phyloP scores from a whole-genome alignment of 2,329 filamentous ascomycete genomes.

The Beauveria australis region DNA sequence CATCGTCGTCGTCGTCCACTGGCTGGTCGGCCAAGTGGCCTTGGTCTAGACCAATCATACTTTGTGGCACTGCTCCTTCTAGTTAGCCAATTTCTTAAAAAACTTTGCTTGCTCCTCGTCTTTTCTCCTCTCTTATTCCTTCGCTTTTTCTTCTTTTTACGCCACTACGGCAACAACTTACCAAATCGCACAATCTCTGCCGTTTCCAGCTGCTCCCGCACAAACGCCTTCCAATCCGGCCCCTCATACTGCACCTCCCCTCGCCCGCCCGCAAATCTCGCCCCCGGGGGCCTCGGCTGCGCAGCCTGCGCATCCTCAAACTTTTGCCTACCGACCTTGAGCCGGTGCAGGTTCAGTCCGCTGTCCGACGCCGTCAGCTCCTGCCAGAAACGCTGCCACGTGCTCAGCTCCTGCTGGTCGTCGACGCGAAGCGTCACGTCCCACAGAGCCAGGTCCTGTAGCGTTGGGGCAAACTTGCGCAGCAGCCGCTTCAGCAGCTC shows the following conservation, averaged over 20 bases:
- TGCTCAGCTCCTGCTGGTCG: background rate
- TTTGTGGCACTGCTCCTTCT: background rate
- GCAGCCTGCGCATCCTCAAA: constrained; percentile 13
- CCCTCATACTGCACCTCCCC: constrained; percentile 24
- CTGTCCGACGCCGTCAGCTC: constrained; percentile 22
- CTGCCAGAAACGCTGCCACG: constrained; percentile 33
- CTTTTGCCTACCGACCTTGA: constrained; percentile 23
- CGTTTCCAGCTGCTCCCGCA: constrained; percentile 18
- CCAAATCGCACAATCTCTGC: background rate
- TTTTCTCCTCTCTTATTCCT: too few species aligned
- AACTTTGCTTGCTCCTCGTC: background rate
- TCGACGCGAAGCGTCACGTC: constrained; percentile 23
- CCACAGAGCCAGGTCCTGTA: constrained; percentile 38
- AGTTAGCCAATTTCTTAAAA: background rate
- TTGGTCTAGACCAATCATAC: background rate
- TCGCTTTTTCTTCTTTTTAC: background rate
- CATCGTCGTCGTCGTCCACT: background rate
- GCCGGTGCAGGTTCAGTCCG: constrained; percentile 24
- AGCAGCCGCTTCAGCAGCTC: constrained; percentile 26
- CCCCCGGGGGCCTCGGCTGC: background rate
- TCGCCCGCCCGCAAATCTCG: background rate
- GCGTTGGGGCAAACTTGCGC: constrained; percentile 33
- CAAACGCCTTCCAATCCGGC: constrained; percentile 27
- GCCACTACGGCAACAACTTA: background rate
- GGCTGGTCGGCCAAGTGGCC: background rate